phyloP scores from a whole-genome alignment of 139 green algal species.

The Chlorella sp. region DNA sequence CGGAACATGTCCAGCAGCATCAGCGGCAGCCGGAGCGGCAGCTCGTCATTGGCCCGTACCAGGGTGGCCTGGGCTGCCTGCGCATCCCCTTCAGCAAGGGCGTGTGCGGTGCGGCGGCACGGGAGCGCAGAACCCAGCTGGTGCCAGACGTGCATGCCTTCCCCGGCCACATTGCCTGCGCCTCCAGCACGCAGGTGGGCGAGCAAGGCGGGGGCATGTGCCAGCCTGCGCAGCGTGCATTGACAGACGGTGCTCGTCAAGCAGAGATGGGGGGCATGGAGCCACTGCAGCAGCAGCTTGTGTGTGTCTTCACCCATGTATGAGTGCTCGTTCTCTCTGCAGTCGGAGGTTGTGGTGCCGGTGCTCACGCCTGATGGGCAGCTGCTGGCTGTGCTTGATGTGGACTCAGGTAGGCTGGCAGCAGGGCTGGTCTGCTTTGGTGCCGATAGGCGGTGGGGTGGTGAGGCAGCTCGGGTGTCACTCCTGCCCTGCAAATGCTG shows the following conservation, averaged over 20 bases:
- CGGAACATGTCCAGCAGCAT: too few relatives aligned
- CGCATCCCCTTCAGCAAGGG: constrained; percentile 60
- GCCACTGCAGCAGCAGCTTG: too few relatives aligned
- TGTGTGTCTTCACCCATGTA: too few relatives aligned
- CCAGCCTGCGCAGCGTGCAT: too few relatives aligned
- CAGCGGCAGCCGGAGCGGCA: not conserved
- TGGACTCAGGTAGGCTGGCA: constrained; percentile 48
- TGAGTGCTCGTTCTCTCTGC: too few relatives aligned
- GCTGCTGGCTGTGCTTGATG: constrained; percentile 67
- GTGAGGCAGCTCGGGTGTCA: not conserved
- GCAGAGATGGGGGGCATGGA: too few relatives aligned
- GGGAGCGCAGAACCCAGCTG: constrained; percentile 52
- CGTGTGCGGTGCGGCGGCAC: constrained; percentile 67
- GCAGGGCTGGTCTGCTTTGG: not conserved
- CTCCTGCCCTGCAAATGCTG: not conserved
- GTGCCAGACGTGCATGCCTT: constrained; percentile 66
- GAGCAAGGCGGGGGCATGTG: too few relatives aligned
- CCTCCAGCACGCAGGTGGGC: constrained; percentile 43
- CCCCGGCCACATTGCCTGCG: constrained; percentile 71
- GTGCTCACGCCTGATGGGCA: constrained; percentile 28
- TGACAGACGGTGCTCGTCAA: too few relatives aligned
- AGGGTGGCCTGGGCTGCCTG: constrained; percentile 62
- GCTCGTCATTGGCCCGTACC: constrained; percentile 68
- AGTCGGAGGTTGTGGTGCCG: constrained; percentile 67
- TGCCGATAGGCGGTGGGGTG: not conserved